Evolutionary conservation across 2,329 filamentous ascomycete genomes (phyloP).

Genomic region (Claviceps spartinae): DNA sequence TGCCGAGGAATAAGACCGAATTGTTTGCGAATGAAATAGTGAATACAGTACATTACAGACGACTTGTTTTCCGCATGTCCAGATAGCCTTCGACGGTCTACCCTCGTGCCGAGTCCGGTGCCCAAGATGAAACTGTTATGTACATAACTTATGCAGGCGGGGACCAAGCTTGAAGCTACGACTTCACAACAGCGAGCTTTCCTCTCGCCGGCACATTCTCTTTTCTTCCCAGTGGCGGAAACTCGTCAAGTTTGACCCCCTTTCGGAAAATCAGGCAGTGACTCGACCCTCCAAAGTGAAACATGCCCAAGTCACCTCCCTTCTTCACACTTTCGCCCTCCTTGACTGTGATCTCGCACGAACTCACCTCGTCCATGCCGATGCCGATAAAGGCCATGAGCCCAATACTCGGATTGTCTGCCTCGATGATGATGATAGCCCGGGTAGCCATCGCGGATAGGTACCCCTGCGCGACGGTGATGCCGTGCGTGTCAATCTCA

Average conservation of each 20-base stretch:
- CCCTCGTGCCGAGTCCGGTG: no score
- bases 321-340: slow-evolving; percentile 53
- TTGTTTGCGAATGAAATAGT: no score
- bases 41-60: no score
- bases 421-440: slow-evolving; percentile 56
- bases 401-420: slow-evolving; percentile 53
- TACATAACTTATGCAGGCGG: no score
- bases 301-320: slow-evolving; percentile 64
- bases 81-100: no score
- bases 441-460: slow-evolving; percentile 54
- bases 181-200: slow-evolving; percentile 20
- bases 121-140: no score
- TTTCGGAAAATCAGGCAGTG: slow-evolving; percentile 55
- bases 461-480: slow-evolving; percentile 48
- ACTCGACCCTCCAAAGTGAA: slow-evolving; percentile 64
- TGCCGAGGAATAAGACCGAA: no score
- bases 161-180: background rate
- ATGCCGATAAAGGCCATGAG: slow-evolving; percentile 57
- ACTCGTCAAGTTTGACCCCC: slow-evolving; percentile 32
- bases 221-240: slow-evolving; percentile 21
- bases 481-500: slow-evolving; percentile 27
- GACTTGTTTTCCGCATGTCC: no score
- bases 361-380: slow-evolving; percentile 66
- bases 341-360: slow-evolving; percentile 56
- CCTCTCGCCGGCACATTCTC: slow-evolving; percentile 27